These are phyloP conservation scores for Artomyces pyxidatus DNA, from an alignment of 768 basidiomycete species.

Conservation along the genomic window DNA sequence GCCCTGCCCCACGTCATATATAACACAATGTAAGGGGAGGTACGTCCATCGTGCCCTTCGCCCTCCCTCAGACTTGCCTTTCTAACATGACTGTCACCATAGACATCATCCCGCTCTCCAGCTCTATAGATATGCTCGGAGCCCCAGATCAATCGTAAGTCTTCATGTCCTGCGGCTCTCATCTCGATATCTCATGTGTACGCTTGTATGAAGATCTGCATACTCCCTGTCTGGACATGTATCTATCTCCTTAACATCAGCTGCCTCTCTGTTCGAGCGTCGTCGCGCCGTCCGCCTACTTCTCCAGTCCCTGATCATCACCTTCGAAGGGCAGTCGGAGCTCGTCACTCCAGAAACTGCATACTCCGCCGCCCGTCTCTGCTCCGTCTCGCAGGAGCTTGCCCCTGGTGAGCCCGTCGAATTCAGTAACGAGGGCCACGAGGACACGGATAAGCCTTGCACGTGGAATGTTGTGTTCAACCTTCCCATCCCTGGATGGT, in stretches of 20 bases:
- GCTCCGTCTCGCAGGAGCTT: slow-evolving; percentile 58
- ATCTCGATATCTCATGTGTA: not conserved
- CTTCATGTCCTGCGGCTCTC: not conserved
- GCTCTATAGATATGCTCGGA: slow-evolving; percentile 63
- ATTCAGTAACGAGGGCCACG: slow-evolving; percentile 55
- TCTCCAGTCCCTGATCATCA: slow-evolving; percentile 63
- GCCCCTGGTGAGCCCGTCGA: slow-evolving; percentile 45
- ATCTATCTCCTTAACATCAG: slow-evolving; percentile 50
- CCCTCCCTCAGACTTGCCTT: not conserved
- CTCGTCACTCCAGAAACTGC: slow-evolving; percentile 53
- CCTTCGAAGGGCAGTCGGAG: slow-evolving; percentile 85
- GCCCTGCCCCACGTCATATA: not conserved
- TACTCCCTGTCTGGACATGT: slow-evolving; percentile 87
- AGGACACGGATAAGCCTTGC: slow-evolving; percentile 48
- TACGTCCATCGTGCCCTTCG: not conserved
- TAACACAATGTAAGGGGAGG: not conserved
- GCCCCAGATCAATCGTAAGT: slow-evolving; percentile 57
- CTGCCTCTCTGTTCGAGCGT: slow-evolving; percentile 48
- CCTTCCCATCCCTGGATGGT: slow-evolving; percentile 83
- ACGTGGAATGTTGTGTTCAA: slow-evolving; percentile 77
- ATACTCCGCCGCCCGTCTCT: slow-evolving; percentile 64
- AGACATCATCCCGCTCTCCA: slow-evolving; percentile 50
- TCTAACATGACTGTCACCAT: slow-evolving; percentile 56
- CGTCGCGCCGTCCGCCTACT: slow-evolving; percentile 42
- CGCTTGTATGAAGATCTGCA: slow-evolving; percentile 46